Conservation (phyloP, 495 filamentous ascomycete genomes). For the Penicillium crystallinum region DNA sequence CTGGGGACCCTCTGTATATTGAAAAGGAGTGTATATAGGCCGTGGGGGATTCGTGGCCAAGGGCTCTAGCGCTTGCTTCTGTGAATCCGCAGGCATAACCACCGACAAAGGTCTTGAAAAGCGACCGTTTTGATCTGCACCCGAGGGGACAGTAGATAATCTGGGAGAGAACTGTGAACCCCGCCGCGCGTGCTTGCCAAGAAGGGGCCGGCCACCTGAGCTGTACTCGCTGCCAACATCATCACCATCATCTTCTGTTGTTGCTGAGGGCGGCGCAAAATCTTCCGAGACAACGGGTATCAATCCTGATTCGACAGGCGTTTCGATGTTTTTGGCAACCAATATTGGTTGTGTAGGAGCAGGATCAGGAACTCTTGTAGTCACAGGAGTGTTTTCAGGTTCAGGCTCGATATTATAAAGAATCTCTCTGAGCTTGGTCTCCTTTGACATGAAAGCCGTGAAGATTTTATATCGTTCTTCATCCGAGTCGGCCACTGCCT, state of each 20-base stretch:
- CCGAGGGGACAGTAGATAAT: slow-evolving; percentile 8
- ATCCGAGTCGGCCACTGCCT: slow-evolving; percentile 45
- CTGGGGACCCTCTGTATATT: slow-evolving; percentile 45
- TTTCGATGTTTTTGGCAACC: slow-evolving; percentile 8
- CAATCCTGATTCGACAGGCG: slow-evolving; percentile 30
- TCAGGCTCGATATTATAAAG: slow-evolving; percentile 47
- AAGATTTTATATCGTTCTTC: slow-evolving; percentile 49
- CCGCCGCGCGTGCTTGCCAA: slow-evolving; percentile 16
- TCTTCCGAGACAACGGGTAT: slow-evolving; percentile 34
- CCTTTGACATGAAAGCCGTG: slow-evolving; percentile 46
- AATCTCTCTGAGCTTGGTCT: slow-evolving; percentile 48
- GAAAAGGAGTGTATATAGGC: slow-evolving; percentile 44
- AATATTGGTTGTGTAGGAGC: slow-evolving; percentile 5
- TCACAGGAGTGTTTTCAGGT: slow-evolving; percentile 7
- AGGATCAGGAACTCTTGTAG: slow-evolving; percentile 7
- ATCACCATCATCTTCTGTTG: slow-evolving; percentile 20
- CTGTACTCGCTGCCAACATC: slow-evolving; percentile 36
- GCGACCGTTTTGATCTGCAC: background rate
- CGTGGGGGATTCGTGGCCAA: slow-evolving; percentile 37
- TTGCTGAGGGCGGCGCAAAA: background rate
- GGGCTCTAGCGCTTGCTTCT: slow-evolving; percentile 25
- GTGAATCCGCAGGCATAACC: slow-evolving; percentile 15
- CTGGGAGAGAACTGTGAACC: slow-evolving; percentile 14
- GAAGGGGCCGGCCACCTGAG: slow-evolving; percentile 45
- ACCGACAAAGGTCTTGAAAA: slow-evolving; percentile 21